Conservation (phyloP, 148 eudicot species). For the Rhododendron henanense region DNA sequence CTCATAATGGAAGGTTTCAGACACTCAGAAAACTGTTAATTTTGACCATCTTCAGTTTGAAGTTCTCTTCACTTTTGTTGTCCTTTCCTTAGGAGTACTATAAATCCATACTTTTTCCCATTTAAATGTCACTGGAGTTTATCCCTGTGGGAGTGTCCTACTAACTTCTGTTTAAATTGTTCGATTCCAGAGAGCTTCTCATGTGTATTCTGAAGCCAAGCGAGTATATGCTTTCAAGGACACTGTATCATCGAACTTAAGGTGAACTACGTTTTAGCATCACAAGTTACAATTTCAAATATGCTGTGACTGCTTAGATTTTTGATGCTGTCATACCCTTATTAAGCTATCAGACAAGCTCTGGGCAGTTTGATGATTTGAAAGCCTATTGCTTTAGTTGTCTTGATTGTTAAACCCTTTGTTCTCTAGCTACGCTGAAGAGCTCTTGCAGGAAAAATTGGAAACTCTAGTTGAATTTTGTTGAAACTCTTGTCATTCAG, state of each 20-base stretch:
- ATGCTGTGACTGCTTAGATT: background rate
- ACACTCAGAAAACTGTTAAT: background rate
- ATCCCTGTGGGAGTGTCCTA: background rate
- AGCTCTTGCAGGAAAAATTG: background rate
- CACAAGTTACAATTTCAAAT: background rate
- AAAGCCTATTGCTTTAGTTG: background rate
- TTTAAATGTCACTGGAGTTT: background rate
- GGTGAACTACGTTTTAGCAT: slow-evolving; percentile 25
- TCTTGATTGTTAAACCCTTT: background rate
- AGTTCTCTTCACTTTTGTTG: background rate
- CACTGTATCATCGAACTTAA: slow-evolving; percentile 64
- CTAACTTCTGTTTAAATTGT: slow-evolving; percentile 6
- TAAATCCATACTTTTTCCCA: background rate
- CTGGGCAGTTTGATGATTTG: background rate
- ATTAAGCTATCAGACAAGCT: background rate
- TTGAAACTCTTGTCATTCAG: background rate
- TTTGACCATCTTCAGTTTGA: background rate
- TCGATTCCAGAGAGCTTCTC: slow-evolving; percentile 78
- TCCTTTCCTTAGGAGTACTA: background rate
- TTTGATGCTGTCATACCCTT: background rate
- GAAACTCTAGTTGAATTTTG: background rate
- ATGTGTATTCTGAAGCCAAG: slow-evolving; percentile 92
- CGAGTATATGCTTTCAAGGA: slow-evolving; percentile 94
- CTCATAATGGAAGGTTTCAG: background rate
- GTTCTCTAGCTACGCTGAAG: background rate